phyloP scores from a whole-genome alignment of 148 eudicot genomes.

The Drosera capensis region DNA sequence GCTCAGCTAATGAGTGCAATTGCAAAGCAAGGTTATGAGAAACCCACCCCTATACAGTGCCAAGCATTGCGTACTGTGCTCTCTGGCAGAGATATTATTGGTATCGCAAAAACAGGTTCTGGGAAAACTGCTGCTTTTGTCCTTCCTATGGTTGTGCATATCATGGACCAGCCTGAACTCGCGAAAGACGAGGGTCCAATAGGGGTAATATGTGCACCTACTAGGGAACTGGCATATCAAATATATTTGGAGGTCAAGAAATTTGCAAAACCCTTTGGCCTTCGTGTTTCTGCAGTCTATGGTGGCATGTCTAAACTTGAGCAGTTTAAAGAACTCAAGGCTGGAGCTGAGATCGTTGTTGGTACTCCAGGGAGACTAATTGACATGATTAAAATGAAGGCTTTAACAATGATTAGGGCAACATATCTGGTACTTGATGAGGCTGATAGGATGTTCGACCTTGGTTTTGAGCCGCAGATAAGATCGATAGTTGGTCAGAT shows the following conservation, averaged over 20 bases:
- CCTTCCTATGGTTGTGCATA: conserved; percentile 96
- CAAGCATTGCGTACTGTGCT: conserved; percentile 87
- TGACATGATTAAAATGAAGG: conserved; percentile 93
- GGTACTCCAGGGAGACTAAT: conserved; percentile 96
- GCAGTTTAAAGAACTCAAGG: conserved; percentile 88
- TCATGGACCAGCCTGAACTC: conserved; percentile 97
- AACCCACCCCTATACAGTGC: conserved; percentile 91
- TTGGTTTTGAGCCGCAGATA: conserved; percentile 97
- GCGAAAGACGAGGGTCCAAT: conserved; percentile 90
- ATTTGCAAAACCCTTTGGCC: conserved; percentile 62
- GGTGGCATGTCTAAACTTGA: conserved; percentile 99
- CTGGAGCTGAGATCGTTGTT: conserved; percentile 87
- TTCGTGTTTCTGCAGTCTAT: conserved; percentile 88
- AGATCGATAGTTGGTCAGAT: conserved; percentile 96
- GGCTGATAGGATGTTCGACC: conserved; percentile 99
- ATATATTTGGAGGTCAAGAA: conserved; percentile 88
- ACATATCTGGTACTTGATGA: conserved; percentile 96
- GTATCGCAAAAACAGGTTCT: conserved; percentile 96
- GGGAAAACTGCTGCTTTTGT: conserved; percentile 98
- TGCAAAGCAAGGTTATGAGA: conserved; percentile 80
- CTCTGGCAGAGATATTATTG: conserved; percentile 87
- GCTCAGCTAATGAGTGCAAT: conserved; percentile 58
- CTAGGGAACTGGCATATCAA: conserved; percentile 96
- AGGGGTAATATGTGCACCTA: conserved; percentile 96
- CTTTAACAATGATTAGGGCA: conserved; percentile 73